phyloP scores from a whole-genome alignment of 306 rosid genomes.

The Malus domestica region DNA sequence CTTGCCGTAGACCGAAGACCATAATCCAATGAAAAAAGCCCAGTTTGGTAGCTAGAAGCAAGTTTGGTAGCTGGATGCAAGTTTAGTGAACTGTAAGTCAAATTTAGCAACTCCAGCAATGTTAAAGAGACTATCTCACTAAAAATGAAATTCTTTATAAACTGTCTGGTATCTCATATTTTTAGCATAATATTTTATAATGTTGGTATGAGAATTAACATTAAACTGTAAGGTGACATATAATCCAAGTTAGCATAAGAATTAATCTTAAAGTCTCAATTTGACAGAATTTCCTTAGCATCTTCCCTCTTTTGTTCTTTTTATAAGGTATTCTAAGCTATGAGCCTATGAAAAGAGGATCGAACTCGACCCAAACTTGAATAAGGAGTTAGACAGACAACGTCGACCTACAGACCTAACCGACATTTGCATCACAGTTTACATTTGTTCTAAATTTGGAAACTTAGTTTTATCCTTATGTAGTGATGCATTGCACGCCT shows the following conservation, averaged over 20 bases:
- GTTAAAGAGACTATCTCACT: no score
- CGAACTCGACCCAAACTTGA: neutral
- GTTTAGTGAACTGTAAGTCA: neutral
- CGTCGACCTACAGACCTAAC: neutral
- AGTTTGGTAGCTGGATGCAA: neutral
- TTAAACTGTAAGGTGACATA: rapidly evolving
- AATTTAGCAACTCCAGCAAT: neutral
- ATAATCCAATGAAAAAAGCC: neutral
- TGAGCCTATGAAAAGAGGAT: no score
- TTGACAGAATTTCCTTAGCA: no score
- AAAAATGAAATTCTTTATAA: rapidly evolving
- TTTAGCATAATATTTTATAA: no score
- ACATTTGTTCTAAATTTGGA: no score
- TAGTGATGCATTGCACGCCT: no score
- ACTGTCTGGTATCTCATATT: rapidly evolving
- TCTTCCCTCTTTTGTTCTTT: no score
- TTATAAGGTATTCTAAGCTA: no score
- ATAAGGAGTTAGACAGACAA: neutral
- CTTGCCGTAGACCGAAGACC: neutral
- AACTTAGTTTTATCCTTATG: no score
- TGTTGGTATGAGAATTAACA: rapidly evolving
- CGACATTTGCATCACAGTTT: neutral
- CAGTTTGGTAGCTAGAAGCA: neutral
- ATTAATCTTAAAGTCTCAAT: rapidly evolving
- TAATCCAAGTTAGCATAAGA: rapidly evolving